Evolutionary conservation across 768 basidiomycete species (phyloP).

Genomic region (Trametes sanguinea): DNA sequence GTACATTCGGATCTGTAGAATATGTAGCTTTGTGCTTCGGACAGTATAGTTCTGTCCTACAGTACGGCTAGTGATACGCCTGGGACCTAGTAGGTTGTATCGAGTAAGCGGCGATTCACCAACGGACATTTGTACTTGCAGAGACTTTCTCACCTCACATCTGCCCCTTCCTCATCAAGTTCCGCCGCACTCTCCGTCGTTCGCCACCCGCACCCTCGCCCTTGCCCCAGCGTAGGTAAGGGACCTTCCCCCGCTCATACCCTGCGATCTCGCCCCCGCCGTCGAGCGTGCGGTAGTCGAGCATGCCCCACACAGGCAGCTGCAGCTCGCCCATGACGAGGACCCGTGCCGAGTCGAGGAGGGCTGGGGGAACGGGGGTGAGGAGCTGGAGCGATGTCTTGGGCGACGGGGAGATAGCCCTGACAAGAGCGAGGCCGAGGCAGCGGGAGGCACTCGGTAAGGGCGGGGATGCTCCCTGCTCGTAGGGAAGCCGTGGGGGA

Average conservation of each 20-base stretch:
- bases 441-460: slow-evolving; percentile 63
- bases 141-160: slow-evolving; percentile 39
- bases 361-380: slow-evolving; percentile 63
- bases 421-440: slow-evolving; percentile 76
- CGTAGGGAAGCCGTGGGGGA: slow-evolving; percentile 51
- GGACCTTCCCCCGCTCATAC: slow-evolving; percentile 54
- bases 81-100: too few species aligned
- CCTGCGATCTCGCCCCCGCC: slow-evolving; percentile 54
- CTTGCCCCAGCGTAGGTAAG: slow-evolving; percentile 82
- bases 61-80: too few species aligned
- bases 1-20: not conserved
- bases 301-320: slow-evolving; percentile 83
- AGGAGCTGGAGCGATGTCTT: slow-evolving; percentile 66
- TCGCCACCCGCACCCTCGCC: slow-evolving; percentile 73
- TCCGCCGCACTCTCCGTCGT: slow-evolving; percentile 73
- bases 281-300: slow-evolving; percentile 59
- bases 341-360: slow-evolving; percentile 46
- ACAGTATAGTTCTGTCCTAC: too few species aligned
- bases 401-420: slow-evolving; percentile 56
- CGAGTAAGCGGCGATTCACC: too few species aligned
- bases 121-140: not conserved
- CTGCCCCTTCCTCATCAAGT: slow-evolving; percentile 84
- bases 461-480: slow-evolving; percentile 54
- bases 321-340: slow-evolving; percentile 89
- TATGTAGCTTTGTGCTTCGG: too few species aligned